These are phyloP conservation scores for Polymyxa betae DNA, from an alignment of 208 protist species.

Conservation along the genomic window DNA sequence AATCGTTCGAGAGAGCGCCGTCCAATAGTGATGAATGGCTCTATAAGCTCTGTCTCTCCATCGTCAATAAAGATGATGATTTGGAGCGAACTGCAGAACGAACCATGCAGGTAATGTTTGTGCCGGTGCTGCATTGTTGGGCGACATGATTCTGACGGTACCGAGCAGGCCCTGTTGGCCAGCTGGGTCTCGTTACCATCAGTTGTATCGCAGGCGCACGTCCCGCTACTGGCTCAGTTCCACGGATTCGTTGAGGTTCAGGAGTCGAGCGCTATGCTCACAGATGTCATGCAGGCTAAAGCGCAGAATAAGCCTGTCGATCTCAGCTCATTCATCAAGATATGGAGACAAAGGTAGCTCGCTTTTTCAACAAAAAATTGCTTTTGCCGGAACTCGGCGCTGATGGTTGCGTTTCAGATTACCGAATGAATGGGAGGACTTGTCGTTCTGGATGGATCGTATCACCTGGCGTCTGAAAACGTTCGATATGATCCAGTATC, in stretches of 20 bases:
- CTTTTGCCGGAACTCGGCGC: too few relatives aligned
- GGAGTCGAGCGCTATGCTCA: slow-evolving; percentile 17
- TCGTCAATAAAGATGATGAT: not conserved
- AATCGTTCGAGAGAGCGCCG: too few relatives aligned
- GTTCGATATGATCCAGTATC: slow-evolving; percentile 34
- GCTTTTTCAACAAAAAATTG: not conserved
- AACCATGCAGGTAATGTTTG: not conserved
- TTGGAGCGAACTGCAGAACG: not conserved
- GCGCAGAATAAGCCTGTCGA: slow-evolving; percentile 16
- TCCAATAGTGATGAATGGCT: too few relatives aligned
- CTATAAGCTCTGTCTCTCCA: not conserved
- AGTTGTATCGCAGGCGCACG: slow-evolving; percentile 47
- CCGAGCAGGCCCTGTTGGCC: slow-evolving; percentile 29
- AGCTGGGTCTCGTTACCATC: slow-evolving; percentile 30
- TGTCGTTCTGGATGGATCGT: slow-evolving; percentile 51
- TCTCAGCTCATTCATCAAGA: not conserved
- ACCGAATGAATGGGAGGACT: slow-evolving; percentile 63
- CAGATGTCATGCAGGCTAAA: not conserved
- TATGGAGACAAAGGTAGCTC: not conserved
- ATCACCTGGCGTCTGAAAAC: not conserved
- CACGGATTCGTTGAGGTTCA: slow-evolving; percentile 58
- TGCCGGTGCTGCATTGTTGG: not conserved
- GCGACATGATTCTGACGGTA: not conserved
- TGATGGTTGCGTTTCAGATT: not conserved
- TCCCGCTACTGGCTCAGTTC: slow-evolving; percentile 33